phyloP scores from a whole-genome alignment of 2,329 filamentous ascomycete species.

The Coniella vitis region DNA sequence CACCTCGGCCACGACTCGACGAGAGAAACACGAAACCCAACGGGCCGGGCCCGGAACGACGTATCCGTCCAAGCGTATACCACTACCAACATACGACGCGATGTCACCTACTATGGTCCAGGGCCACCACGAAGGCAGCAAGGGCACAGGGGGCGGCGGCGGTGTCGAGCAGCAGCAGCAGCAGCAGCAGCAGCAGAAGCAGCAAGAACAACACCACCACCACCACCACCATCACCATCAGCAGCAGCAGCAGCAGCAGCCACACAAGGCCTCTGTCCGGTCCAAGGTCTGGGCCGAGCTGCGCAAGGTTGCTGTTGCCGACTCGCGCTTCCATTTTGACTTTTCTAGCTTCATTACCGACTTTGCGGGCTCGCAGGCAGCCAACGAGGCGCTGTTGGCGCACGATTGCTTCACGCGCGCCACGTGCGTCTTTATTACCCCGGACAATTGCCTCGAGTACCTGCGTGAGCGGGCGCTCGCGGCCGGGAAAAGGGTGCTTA shows the following conservation, averaged over 20 bases:
- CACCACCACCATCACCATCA: too few species aligned
- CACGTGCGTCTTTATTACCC: slow-evolving; percentile 31
- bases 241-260: too few species aligned
- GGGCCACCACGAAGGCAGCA: too few species aligned
- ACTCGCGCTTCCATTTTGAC: slow-evolving; percentile 36
- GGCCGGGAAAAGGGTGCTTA: slow-evolving; percentile 33
- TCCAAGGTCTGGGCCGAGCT: slow-evolving; percentile 28
- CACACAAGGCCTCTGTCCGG: slow-evolving; percentile 18
- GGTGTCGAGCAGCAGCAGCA: background rate
- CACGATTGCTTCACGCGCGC: slow-evolving; percentile 27
- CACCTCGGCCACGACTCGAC: too few species aligned
- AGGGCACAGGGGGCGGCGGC: too few species aligned
- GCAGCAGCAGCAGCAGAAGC: background rate
- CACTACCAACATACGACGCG: too few species aligned
- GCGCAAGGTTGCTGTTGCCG: slow-evolving; percentile 31
- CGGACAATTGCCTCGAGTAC: slow-evolving; percentile 37
- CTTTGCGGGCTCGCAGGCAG: slow-evolving; percentile 30
- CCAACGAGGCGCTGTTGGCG: slow-evolving; percentile 24
- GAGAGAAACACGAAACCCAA: too few species aligned
- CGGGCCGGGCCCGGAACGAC: too few species aligned
- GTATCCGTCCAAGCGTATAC: too few species aligned
- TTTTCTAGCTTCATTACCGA: slow-evolving; percentile 36
- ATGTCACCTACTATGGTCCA: too few species aligned
- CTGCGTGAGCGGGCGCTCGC: slow-evolving; percentile 30
- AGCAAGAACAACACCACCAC: too few species aligned